Base-by-base conservation (phyloP, 2,329 filamentous ascomycete genomes). In the Penicillium sp. region DNA sequence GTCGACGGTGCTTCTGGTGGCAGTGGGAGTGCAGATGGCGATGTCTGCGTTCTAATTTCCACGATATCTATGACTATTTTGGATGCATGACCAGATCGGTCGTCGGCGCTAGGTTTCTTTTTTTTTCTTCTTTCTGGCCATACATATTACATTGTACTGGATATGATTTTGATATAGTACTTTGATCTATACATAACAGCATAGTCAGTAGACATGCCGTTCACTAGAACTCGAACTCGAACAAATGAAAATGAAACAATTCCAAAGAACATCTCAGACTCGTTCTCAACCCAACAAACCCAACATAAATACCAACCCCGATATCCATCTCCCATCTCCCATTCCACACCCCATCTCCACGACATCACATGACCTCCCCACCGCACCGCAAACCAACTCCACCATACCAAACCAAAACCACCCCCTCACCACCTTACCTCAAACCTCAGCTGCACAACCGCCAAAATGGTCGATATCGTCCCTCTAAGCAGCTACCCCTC, bases 381-480 rank as follows among this genome's bases (percentile, higher is more conserved):
- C 45, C 39, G 45, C 36, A 34, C 41, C 44, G 40, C 53, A 46
- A 45, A 43, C 31, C 33, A 23, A 41, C 33, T 21, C 52, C 15
- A 50, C 5, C 36, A 25, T n/a, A 31, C 33, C 41, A 40, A 33
- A 47, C 41, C 47, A 29, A 41, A 46, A 27, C 23, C 40, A 43
- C 21, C 38, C 38, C 21, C 43, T 50, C 53, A 43, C 43, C 36
- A 31, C 31, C 27, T 16, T 2, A 16, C 15, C 11, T 13, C 31
- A 13, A 34, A 34, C 33, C 6, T 3, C 33, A 16, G 15, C 31
- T 33, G 5, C 31, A 5, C 31, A 40, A 36, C 48, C 41, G 27
- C 41, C 57, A 76, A 71, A 67, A 79, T 79, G 77, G 77, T 79
- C 69, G 77, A 79, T 74, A 78, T 79, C 60, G 67, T 79, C 64